Percentiles rank a stretch among this genome's conserved stretches.
Evolutionary conservation across 2,329 filamentous ascomycete genomes (phyloP).

Genomic region (Salinomyces thailandicus): DNA sequence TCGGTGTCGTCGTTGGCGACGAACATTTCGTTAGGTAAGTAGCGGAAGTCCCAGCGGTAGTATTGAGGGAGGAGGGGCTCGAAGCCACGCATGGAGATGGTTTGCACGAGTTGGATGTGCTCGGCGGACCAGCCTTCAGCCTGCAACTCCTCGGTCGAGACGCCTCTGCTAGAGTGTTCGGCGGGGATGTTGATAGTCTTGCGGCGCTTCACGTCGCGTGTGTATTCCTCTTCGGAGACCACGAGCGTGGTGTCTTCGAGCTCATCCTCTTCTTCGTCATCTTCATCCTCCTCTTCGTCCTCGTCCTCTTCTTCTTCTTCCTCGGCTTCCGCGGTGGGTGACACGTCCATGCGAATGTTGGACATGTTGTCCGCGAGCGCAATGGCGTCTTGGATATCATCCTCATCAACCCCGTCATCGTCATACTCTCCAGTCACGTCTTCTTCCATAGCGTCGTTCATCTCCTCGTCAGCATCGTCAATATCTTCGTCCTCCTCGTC

Average conservation of each 20-base stretch:
- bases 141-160: constrained; percentile 17
- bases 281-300: not conserved
- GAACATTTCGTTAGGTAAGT: constrained; percentile 45
- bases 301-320: constrained; percentile 2
- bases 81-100: constrained; percentile 45
- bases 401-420: constrained; percentile 1
- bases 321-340: not conserved
- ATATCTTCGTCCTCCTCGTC: not conserved
- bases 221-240: constrained; percentile 16
- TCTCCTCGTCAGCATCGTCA: constrained; percentile 4
- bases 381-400: constrained; percentile 1
- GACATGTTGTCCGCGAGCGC: not conserved
- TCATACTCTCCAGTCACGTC: constrained; percentile 1
- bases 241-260: constrained; percentile 9
- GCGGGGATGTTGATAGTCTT: constrained; percentile 14
- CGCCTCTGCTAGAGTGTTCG: constrained; percentile 14
- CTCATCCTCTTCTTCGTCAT: constrained; percentile 5
- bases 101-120: constrained; percentile 43
- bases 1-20: constrained; percentile 26
- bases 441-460: constrained; percentile 2
- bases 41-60: constrained; percentile 45
- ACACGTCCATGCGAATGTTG: not conserved
- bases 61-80: constrained; percentile 44
- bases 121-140: constrained; percentile 38
- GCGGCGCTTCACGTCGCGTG: constrained; percentile 7